Conservation (phyloP, 106 monocot species). For the Xerophyta viscosa region DNA sequence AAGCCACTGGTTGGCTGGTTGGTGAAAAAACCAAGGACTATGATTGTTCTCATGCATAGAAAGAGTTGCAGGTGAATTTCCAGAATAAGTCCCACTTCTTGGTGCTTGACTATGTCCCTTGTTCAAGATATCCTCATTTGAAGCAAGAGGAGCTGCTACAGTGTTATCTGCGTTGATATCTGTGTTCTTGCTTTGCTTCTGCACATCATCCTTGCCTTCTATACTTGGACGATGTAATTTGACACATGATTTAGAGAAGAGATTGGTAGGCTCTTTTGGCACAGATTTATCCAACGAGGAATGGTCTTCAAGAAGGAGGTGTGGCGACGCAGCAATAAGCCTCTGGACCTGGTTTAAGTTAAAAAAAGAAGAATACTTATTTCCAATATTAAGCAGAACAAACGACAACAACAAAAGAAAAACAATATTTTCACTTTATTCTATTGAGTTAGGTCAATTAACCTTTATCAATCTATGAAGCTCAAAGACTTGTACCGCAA, state of each 20-base stretch:
- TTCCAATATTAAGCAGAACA: neutral
- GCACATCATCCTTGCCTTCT: constrained; percentile 16
- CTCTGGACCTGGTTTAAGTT: constrained; percentile 68
- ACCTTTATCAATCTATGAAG: constrained; percentile 95
- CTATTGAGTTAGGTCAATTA: constrained; percentile 15
- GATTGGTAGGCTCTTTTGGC: constrained; percentile 15
- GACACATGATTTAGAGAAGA: constrained; percentile 4
- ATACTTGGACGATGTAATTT: constrained; percentile 13
- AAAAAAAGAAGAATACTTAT: neutral
- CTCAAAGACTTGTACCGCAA: constrained; percentile 95
- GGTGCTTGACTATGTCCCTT: too few species aligned
- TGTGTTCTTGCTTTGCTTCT: constrained; percentile 17
- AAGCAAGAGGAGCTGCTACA: constrained; percentile 16
- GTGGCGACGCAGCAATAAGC: constrained; percentile 74
- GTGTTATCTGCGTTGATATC: constrained; percentile 14
- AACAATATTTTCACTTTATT: neutral
- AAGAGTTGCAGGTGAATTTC: constrained; percentile 11
- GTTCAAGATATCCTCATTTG: too few species aligned
- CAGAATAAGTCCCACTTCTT: constrained; percentile 9
- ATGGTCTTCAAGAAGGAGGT: constrained; percentile 51
- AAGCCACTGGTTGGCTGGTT: constrained; percentile 68
- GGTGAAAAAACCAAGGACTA: constrained; percentile 41
- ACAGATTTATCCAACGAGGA: constrained; percentile 18
- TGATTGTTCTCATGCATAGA: constrained; percentile 23
- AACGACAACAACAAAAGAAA: too few species aligned